phyloP scores from a whole-genome alignment of 495 filamentous ascomycete species.

The Tetracladium setigerum region DNA sequence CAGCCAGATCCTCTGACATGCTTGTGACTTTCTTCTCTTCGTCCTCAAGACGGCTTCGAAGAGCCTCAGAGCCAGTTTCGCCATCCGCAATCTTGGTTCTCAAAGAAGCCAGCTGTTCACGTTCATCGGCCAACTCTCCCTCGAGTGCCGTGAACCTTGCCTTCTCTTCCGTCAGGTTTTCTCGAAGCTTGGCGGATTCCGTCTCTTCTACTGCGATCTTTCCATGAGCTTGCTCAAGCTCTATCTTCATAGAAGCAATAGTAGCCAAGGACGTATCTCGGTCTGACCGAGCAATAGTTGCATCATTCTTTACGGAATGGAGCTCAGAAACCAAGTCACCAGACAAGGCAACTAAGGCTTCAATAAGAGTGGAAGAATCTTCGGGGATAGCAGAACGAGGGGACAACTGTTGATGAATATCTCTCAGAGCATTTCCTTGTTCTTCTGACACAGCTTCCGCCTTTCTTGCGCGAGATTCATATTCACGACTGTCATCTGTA shows the following conservation, averaged over 20 bases:
- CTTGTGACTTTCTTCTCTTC: slow-evolving; percentile 56
- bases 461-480: slow-evolving; percentile 29
- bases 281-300: slow-evolving; percentile 35
- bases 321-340: slow-evolving; percentile 42
- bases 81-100: slow-evolving; percentile 65
- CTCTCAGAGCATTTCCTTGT: slow-evolving; percentile 51
- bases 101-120: slow-evolving; percentile 54
- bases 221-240: slow-evolving; percentile 36
- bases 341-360: slow-evolving; percentile 54
- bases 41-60: slow-evolving; percentile 62
- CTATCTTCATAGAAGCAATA: slow-evolving; percentile 28
- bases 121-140: slow-evolving; percentile 58
- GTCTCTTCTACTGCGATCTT: slow-evolving; percentile 39
- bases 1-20: slow-evolving; percentile 57
- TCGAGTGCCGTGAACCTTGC: slow-evolving; percentile 50
- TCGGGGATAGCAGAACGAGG: slow-evolving; percentile 46
- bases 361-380: slow-evolving; percentile 51
- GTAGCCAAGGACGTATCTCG: slow-evolving; percentile 32
- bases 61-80: slow-evolving; percentile 69
- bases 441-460: slow-evolving; percentile 27
- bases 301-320: slow-evolving; percentile 34
- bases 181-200: slow-evolving; percentile 32
- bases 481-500: slow-evolving; percentile 40
- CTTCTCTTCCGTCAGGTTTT: slow-evolving; percentile 47
- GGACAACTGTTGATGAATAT: slow-evolving; percentile 54